A percentile compares a stretch with the other conserved stretches of the same genome.
Conservation (phyloP, 225 moss, liverwort and hornwort species). For the Lunularia cruciata region DNA sequence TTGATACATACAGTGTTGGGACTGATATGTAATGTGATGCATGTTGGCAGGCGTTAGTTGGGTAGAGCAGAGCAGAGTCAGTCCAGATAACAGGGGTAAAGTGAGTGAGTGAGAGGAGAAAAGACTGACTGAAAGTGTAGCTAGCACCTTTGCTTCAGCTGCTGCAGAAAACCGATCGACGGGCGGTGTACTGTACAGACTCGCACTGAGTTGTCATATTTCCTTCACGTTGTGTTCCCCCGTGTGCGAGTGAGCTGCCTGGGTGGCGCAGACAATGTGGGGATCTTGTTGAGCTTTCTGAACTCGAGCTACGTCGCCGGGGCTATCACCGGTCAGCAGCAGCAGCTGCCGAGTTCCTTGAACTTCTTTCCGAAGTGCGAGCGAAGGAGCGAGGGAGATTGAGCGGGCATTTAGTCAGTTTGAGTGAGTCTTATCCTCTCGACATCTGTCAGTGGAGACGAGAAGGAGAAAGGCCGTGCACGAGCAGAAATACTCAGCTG, state of each 20-base stretch:
- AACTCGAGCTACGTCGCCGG: neutral
- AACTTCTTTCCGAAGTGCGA: too few species aligned
- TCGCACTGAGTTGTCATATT: neutral
- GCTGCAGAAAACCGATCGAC: neutral
- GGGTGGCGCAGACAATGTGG: neutral
- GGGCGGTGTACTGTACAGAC: neutral
- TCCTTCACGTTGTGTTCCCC: neutral
- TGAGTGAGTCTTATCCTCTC: too few species aligned
- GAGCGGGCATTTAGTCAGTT: too few species aligned
- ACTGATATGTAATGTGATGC: neutral
- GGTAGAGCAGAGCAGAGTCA: neutral
- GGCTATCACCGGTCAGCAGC: too few species aligned
- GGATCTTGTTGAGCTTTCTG: neutral
- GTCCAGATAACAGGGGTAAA: neutral
- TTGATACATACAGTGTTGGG: slow-evolving; percentile 1
- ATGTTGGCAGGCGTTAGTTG: neutral
- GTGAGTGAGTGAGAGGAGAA: neutral
- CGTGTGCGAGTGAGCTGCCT: neutral
- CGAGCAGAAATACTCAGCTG: neutral
- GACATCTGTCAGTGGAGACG: too few species aligned
- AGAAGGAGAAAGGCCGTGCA: too few species aligned
- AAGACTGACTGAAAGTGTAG: neutral
- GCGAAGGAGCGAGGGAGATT: too few species aligned
- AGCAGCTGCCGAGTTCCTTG: too few species aligned
- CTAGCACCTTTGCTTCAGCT: neutral